These are phyloP conservation scores for Pneumocystis canis DNA, from an alignment of 1,139 yeast genomes.

Conservation along the genomic window DNA sequence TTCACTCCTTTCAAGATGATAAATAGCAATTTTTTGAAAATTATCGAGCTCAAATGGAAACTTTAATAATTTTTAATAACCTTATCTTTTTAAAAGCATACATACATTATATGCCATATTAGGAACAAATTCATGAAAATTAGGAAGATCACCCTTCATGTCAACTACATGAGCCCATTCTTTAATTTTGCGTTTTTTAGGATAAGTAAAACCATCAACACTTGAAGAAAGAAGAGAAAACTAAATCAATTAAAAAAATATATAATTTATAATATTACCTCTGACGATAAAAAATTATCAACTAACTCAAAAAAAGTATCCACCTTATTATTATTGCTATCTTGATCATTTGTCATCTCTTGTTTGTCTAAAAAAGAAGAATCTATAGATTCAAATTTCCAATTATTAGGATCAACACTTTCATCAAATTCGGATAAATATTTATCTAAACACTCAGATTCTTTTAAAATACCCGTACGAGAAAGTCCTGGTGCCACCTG, in stretches of 20 bases:
- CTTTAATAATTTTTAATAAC: conserved; percentile 15
- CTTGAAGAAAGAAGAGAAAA: conserved; percentile 3
- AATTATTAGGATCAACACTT: conserved; percentile 10
- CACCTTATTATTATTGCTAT: conserved; percentile 7
- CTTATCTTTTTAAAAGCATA: not conserved
- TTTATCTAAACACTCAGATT: conserved; percentile 15
- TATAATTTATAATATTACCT: conserved; percentile 19
- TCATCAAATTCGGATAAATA: conserved; percentile 3
- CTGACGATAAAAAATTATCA: conserved; percentile 63
- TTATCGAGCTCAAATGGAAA: conserved; percentile 93
- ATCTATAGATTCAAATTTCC: conserved; percentile 5
- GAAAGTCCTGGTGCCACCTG: conserved; percentile 72
- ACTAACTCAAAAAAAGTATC: conserved; percentile 30
- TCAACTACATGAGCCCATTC: conserved; percentile 95
- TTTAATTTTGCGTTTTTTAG: conserved; percentile 6
- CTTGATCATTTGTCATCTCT: conserved; percentile 5
- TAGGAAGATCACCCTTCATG: conserved; percentile 63
- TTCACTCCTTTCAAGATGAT: conserved; percentile 90
- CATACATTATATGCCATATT: conserved; percentile 56
- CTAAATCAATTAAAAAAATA: not conserved
- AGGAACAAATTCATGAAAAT: conserved; percentile 78
- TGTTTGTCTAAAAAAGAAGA: not conserved
- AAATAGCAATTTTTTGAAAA: conserved; percentile 92
- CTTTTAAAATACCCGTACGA: conserved; percentile 42
- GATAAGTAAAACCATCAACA: not conserved